phyloP scores from a whole-genome alignment of 768 basidiomycete species.

The Mycena belliarum region DNA sequence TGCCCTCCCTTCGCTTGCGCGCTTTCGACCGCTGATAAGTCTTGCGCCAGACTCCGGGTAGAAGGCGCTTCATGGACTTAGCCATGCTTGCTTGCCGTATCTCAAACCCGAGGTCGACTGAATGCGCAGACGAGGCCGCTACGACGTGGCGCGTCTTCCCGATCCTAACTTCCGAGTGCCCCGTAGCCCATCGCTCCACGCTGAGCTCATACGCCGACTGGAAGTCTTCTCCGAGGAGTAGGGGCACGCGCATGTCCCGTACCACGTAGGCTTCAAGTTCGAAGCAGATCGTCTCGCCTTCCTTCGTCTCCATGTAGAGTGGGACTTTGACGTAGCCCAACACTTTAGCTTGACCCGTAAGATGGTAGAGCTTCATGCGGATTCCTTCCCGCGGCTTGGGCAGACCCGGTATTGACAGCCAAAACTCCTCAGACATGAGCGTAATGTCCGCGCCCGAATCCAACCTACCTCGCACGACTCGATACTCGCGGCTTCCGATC shows the following conservation, averaged over 20 bases:
- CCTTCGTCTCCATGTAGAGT: background rate
- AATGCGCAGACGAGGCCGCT: constrained; percentile 4
- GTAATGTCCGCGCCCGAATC: constrained; percentile 10
- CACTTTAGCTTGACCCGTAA: background rate
- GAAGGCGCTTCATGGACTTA: too few relatives aligned
- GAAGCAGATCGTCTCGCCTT: constrained; percentile 7
- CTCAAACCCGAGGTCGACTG: constrained; percentile 4
- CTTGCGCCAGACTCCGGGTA: background rate
- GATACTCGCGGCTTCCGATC: background rate
- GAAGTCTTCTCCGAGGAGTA: constrained; percentile 18
- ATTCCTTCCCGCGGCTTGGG: background rate
- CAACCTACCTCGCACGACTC: background rate
- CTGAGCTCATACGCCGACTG: constrained; percentile 23
- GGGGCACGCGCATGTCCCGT: constrained; percentile 25
- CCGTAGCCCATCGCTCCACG: constrained; percentile 12
- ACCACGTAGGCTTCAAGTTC: constrained; percentile 27
- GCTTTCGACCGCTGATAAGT: background rate
- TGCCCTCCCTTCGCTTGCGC: background rate
- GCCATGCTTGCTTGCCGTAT: constrained; percentile 2
- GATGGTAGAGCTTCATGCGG: background rate
- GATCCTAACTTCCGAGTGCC: background rate
- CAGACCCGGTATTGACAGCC: background rate
- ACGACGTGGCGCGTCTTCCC: background rate
- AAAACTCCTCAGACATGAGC: constrained; percentile 15
- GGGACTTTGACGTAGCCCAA: background rate